phyloP scores from a whole-genome alignment of 257 asterid genomes.

The Solanum pimpinellifolium region DNA sequence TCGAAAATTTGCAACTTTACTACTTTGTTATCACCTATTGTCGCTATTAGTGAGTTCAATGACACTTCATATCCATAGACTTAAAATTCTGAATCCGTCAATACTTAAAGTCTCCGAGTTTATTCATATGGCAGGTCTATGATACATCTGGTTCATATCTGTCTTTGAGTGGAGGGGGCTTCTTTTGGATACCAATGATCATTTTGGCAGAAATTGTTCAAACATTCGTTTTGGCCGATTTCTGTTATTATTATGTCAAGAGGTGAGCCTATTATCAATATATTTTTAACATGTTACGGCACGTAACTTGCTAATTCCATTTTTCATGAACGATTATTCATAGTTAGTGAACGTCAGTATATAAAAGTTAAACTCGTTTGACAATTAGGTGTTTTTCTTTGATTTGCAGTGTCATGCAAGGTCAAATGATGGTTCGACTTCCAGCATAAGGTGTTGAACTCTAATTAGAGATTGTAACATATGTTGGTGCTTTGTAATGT shows the following conservation, averaged over 20 bases:
- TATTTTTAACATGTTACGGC: background rate
- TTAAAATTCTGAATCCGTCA: background rate
- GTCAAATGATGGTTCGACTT: slow-evolving; percentile 23
- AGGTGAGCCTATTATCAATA: slow-evolving; percentile 27
- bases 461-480: background rate
- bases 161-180: slow-evolving; percentile 46
- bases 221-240: slow-evolving; percentile 86
- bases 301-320: background rate
- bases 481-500: background rate
- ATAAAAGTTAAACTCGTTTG: background rate
- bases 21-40: background rate
- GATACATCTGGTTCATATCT: slow-evolving; percentile 53
- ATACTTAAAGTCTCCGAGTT: background rate
- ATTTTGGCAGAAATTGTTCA: slow-evolving; percentile 65
- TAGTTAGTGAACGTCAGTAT: background rate
- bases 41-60: background rate
- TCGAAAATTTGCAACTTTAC: background rate
- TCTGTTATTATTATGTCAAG: slow-evolving; percentile 81
- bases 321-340: background rate
- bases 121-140: slow-evolving; percentile 33
- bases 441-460: background rate
- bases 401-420: slow-evolving; percentile 56
- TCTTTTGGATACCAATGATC: slow-evolving; percentile 62
- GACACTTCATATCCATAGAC: background rate
- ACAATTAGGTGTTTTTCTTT: background rate